Conservation (phyloP, 2,329 filamentous ascomycete genomes). For the Calonectria fujianensis region DNA sequence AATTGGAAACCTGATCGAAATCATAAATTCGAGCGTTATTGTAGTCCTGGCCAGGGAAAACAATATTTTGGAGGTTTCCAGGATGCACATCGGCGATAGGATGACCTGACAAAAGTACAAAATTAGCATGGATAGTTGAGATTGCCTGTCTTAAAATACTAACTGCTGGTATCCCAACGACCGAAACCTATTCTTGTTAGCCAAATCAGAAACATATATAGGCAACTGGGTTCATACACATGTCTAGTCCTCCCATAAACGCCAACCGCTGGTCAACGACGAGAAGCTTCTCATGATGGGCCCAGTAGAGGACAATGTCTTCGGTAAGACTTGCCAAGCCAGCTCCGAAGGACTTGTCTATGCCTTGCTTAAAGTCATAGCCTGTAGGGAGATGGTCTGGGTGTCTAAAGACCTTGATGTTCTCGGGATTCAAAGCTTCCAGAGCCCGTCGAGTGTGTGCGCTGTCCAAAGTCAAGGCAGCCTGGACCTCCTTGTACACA, state of each 20-base stretch:
- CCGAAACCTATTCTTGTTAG: conserved; percentile 78
- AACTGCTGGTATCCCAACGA: conserved; percentile 88
- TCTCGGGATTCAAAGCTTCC: conserved; percentile 87
- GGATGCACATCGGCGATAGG: conserved; percentile 90
- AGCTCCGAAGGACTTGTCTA: conserved; percentile 76
- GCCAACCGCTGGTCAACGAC: conserved; percentile 85
- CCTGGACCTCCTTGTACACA: conserved; percentile 93
- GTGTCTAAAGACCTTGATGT: conserved; percentile 92
- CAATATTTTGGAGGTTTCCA: conserved; percentile 81
- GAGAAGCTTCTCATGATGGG: conserved; percentile 94
- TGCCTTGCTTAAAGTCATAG: conserved; percentile 79
- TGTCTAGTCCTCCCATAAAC: conserved; percentile 94
- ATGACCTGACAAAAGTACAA: conserved; percentile 68
- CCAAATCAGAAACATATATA: background rate
- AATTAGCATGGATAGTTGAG: background rate
- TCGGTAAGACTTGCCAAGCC: conserved; percentile 68
- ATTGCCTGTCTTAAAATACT: conserved; percentile 44
- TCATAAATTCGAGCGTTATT: conserved; percentile 92
- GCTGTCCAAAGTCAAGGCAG: conserved; percentile 80
- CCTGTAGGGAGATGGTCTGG: conserved; percentile 89
- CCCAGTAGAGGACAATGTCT: conserved; percentile 91
- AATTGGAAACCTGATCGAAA: conserved; percentile 85
- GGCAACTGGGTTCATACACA: conserved; percentile 71
- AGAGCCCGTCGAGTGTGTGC: conserved; percentile 87
- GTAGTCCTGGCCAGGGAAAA: conserved; percentile 94